A percentile compares a stretch with the other conserved stretches of the same genome.
Conservation (phyloP, 139 green algal genomes). For the Nannochloris sp. region DNA sequence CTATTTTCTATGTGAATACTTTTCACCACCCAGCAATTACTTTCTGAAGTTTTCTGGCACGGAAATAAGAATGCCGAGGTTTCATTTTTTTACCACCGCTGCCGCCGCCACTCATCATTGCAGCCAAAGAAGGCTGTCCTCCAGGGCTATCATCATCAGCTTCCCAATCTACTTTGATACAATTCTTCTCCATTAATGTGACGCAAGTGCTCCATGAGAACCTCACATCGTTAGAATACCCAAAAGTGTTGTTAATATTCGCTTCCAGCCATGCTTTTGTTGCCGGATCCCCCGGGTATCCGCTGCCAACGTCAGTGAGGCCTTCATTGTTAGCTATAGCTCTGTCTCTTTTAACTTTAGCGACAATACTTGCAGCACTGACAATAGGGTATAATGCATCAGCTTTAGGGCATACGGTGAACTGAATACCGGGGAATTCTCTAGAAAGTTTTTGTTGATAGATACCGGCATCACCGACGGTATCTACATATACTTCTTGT, state of each 20-base stretch:
- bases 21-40: background rate
- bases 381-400: constrained; percentile 91
- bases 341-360: constrained; percentile 66
- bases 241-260: constrained; percentile 70
- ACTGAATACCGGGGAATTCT: constrained; percentile 60
- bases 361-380: constrained; percentile 80
- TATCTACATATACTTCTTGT: constrained; percentile 86
- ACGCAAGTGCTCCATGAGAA: constrained; percentile 42
- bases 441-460: constrained; percentile 31
- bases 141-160: constrained; percentile 18
- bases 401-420: constrained; percentile 68
- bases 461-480: constrained; percentile 74
- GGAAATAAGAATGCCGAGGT: constrained; percentile 49
- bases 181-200: constrained; percentile 34
- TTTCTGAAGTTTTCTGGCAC: constrained; percentile 44
- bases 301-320: constrained; percentile 31
- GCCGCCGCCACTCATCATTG: background rate
- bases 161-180: constrained; percentile 37
- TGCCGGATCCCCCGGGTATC: constrained; percentile 68
- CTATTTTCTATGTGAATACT: background rate
- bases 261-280: constrained; percentile 74
- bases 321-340: background rate
- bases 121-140: constrained; percentile 10
- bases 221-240: constrained; percentile 53
- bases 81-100: background rate